A percentile compares a stretch with the other conserved stretches of the same genome.
Conservation (phyloP, 371 early-diverging fungal genomes). For the Ordospora colligata region DNA sequence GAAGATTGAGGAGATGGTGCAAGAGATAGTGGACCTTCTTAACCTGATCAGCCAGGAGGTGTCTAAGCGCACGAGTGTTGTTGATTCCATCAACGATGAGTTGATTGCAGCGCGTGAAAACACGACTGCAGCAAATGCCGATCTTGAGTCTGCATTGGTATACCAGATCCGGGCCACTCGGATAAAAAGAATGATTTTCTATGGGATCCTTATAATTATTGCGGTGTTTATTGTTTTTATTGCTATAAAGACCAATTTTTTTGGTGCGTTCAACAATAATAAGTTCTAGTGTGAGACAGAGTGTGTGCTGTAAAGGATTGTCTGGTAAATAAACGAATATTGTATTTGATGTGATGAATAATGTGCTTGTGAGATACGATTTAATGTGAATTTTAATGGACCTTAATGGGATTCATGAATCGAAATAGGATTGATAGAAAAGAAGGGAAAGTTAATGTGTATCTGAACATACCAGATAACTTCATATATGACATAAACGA, state of each 20-base stretch:
- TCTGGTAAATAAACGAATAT: neutral
- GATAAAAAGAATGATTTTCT: conserved; percentile 46
- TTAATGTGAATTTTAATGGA: neutral
- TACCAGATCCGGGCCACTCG: conserved; percentile 54
- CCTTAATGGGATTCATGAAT: neutral
- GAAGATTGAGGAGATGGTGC: conserved; percentile 50
- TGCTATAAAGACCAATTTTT: neutral
- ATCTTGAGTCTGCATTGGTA: conserved; percentile 52
- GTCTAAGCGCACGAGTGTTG: conserved; percentile 31
- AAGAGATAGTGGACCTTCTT: conserved; percentile 52
- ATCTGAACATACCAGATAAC: conserved; percentile 35
- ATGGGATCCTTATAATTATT: conserved; percentile 11
- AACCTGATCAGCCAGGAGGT: conserved; percentile 55
- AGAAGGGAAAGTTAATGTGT: neutral
- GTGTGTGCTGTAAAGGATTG: neutral
- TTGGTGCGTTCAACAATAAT: neutral
- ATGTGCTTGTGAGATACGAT: neutral
- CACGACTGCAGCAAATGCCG: conserved; percentile 53
- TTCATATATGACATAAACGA: conserved; percentile 49
- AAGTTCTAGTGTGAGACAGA: neutral
- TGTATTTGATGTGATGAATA: too few species aligned
- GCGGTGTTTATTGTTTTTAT: neutral
- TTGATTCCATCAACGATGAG: conserved; percentile 54
- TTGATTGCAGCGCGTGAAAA: conserved; percentile 47
- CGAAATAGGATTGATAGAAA: conserved; percentile 11